Conservation (phyloP, 352 stramenopile species). For the Phytophthora constricta region DNA sequence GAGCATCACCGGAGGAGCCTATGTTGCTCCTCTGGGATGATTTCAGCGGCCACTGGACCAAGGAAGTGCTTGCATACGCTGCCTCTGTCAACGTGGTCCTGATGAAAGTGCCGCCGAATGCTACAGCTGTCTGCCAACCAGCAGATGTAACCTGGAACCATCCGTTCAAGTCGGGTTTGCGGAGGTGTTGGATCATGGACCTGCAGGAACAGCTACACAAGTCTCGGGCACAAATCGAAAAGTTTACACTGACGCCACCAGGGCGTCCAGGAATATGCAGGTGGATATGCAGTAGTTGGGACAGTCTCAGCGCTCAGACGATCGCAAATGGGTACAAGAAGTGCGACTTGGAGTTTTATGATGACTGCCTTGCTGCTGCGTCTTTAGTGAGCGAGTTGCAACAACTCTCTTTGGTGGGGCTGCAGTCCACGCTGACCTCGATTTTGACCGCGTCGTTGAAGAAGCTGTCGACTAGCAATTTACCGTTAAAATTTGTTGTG, state of each 20-base stretch:
- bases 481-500: no score
- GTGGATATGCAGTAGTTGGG: neutral
- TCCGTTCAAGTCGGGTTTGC: slow-evolving; percentile 12
- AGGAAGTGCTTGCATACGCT: slow-evolving; percentile 9
- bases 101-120: slow-evolving; percentile 6
- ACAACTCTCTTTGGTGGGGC: neutral
- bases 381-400: neutral
- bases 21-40: slow-evolving; percentile 23
- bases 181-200: slow-evolving; percentile 4
- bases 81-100: slow-evolving; percentile 16
- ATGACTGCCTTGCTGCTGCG: neutral
- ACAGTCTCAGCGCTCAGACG: neutral
- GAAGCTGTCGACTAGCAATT: no score
- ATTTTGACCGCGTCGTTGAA: neutral
- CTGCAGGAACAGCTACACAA: slow-evolving; percentile 8
- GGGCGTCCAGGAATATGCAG: neutral
- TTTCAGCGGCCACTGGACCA: slow-evolving; percentile 17
- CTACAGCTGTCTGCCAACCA: slow-evolving; percentile 20
- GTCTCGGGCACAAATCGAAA: no score
- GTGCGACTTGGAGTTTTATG: neutral
- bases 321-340: slow-evolving; percentile 8
- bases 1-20: neutral
- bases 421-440: neutral
- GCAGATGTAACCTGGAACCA: slow-evolving; percentile 23
- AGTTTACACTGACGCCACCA: no score